phyloP scores from a whole-genome alignment of 257 asterid species.

The Fraxinus anomala region DNA sequence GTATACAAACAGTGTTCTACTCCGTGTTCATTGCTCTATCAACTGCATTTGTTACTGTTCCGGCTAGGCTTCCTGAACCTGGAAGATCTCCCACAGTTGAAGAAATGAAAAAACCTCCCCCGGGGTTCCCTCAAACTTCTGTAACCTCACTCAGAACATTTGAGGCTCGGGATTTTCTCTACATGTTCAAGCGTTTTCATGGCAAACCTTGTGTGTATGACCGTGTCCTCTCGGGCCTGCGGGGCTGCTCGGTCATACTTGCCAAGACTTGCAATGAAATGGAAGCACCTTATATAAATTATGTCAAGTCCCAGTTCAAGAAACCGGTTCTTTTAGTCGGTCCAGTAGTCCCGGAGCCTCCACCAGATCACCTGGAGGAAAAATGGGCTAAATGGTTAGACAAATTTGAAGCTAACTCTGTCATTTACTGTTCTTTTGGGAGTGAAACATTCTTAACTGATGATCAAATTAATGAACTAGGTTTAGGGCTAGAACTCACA shows the following conservation, averaged over 20 bases:
- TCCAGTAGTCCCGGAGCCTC: conserved; percentile 47
- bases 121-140: conserved; percentile 50
- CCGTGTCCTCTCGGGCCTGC: conserved; percentile 44
- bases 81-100: conserved; percentile 33
- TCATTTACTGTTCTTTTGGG: conserved; percentile 55
- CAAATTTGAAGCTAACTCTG: conserved; percentile 35
- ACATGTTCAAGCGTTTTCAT: conserved; percentile 46
- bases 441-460: conserved; percentile 58
- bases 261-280: conserved; percentile 54
- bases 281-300: conserved; percentile 51
- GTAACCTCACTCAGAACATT: conserved; percentile 36
- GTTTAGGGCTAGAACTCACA: conserved; percentile 50
- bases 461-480: conserved; percentile 41
- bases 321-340: conserved; percentile 52
- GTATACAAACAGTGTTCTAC: conserved; percentile 44
- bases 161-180: conserved; percentile 50
- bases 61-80: conserved; percentile 39
- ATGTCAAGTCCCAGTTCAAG: conserved; percentile 43
- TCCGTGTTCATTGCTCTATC: conserved; percentile 51
- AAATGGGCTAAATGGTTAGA: conserved; percentile 43
- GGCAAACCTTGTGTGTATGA: conserved; percentile 43
- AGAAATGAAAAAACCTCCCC: conserved; percentile 47
- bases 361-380: conserved; percentile 34
- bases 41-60: conserved; percentile 47
- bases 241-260: conserved; percentile 46